These are phyloP conservation scores for Trichoderma virens DNA, from an alignment of 495 filamentous ascomycete species.

Conservation along the genomic window DNA sequence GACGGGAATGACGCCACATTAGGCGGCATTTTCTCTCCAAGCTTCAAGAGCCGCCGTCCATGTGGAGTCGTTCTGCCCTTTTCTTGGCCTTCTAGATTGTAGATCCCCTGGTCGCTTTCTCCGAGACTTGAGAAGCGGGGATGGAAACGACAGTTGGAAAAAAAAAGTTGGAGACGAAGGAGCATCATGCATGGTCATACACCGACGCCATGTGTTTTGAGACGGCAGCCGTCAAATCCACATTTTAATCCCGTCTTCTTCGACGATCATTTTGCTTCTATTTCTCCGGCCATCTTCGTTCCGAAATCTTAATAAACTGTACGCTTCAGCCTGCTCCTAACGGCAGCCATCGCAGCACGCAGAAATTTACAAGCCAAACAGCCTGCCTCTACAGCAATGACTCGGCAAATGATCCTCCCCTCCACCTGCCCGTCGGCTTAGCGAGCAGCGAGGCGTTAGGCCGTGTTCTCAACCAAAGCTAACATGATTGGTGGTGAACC, in stretches of 20 bases:
- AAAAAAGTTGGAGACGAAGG: neutral
- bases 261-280: no score
- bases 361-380: neutral
- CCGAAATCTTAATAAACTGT: no score
- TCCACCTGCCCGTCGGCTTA: neutral
- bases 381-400: no score
- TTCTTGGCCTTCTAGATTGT: neutral
- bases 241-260: neutral
- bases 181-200: neutral
- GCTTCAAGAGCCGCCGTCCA: neutral
- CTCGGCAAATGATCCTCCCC: no score
- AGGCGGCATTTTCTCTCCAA: neutral
- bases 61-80: neutral
- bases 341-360: neutral
- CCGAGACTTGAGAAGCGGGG: neutral
- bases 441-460: neutral
- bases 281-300: no score
- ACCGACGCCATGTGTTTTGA: neutral
- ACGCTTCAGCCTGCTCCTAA: neutral
- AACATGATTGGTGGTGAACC: neutral
- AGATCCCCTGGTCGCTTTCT: neutral
- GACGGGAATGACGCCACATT: conserved; percentile 1
- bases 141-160: neutral
- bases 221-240: neutral
- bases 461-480: neutral